phyloP scores from a whole-genome alignment of 129 eudicot genomes.

The Apium graveolens region DNA sequence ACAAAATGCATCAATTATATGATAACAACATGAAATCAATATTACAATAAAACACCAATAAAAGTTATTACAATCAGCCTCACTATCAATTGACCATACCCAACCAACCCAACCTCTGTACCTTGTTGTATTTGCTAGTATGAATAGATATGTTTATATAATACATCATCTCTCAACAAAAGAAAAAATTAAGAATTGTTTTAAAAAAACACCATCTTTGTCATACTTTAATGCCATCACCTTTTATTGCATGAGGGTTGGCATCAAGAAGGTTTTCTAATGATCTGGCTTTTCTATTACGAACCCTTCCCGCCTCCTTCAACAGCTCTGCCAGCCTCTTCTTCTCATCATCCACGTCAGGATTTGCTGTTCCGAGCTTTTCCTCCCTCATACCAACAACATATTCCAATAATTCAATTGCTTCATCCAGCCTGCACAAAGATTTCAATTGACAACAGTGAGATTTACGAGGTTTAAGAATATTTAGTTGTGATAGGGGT shows the following conservation, averaged over 20 bases:
- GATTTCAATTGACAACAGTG: background rate
- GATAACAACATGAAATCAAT: background rate
- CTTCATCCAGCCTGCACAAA: constrained; percentile 55
- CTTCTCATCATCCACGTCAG: constrained; percentile 75
- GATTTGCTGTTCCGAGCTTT: constrained; percentile 92
- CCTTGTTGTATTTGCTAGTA: constrained; percentile 7
- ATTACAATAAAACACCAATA: constrained; percentile 13
- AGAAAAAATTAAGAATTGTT: background rate
- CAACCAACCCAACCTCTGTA: constrained; percentile 9
- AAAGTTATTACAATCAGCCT: background rate
- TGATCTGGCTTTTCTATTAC: constrained; percentile 56
- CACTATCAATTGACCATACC: background rate
- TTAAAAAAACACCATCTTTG: background rate
- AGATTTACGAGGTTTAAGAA: background rate
- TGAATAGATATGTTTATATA: constrained; percentile 4
- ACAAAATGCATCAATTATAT: background rate
- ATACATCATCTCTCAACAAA: background rate
- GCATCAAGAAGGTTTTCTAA: constrained; percentile 58
- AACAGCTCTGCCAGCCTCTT: constrained; percentile 51
- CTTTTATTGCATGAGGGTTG: constrained; percentile 6
- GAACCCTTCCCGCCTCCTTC: constrained; percentile 56
- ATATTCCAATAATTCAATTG: constrained; percentile 71
- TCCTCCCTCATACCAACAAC: constrained; percentile 85
- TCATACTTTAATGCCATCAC: constrained; percentile 6
- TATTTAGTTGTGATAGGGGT: background rate